Evolutionary conservation across 345 rosid genomes (phyloP), one percentile per base, ranked within the genome.

Genomic region (Capsella bursapastoris): DNA sequence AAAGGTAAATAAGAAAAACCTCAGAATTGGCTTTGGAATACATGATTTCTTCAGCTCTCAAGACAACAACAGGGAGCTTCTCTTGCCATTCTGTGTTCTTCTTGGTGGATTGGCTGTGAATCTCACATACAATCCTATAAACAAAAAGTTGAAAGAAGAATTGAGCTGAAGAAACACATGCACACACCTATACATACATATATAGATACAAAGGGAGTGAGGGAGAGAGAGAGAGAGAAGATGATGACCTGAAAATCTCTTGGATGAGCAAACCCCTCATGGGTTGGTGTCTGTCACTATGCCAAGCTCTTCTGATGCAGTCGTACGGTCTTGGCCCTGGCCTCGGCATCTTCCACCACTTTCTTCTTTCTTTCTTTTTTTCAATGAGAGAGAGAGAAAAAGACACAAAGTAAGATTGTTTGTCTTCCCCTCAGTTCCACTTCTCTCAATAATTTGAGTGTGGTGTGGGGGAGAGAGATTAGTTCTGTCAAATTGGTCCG

Each of bases 1-100:
- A n/a, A 67, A 58, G 18, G 34, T 1, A 0, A 0, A 73, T 70
- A 72, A 66, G 47, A n/a, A 50, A 15, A 79, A 89, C 99, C 99
- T 95, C 99, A 64, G 97, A 92, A 80, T 85, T 94, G 61, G 97
- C 97, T 85, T 94, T 94, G 45, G 97, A 94, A 76, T 94, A 95
- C 82, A 95, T 83, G 88, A 95, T 92, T 85, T 95, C 97, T 86
- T 95, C 99, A 38, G 97, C 91, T 79, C 76, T 86, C 34, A 84
- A 61, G 66, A 95, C 96, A 67, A 95, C 99, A 12, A 80, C 75
- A 72, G 95, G 97, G 11, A 92, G 88, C 86, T 95, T 95, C 84
- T 86, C 93, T 77, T 84, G 93, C 96, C 97, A 95, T 83, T 95
- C 98, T 45, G 73, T 88, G 79, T 95, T 95, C 83, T 88, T 86